These are phyloP conservation scores for Atkinsonella hypoxylon DNA, from an alignment of 2,329 filamentous ascomycete species.

Conservation along the genomic window DNA sequence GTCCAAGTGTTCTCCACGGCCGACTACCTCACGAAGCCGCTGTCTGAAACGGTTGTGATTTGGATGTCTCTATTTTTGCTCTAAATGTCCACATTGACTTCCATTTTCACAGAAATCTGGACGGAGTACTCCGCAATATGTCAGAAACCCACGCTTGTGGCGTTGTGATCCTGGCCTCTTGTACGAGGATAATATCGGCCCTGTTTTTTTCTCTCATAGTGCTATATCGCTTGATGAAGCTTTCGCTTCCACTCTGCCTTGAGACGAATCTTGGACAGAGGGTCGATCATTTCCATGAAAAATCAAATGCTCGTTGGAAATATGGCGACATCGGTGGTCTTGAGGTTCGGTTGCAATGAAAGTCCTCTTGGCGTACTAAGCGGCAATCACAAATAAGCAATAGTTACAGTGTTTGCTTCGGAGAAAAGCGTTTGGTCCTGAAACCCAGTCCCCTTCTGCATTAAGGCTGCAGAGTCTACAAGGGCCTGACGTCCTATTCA, in stretches of 20 bases:
- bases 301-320: no score
- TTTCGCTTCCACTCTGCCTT: background rate
- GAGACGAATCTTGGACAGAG: background rate
- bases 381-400: no score
- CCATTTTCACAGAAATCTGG: background rate
- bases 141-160: background rate
- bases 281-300: background rate
- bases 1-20: no score
- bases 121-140: background rate
- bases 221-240: constrained; percentile 7
- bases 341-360: no score
- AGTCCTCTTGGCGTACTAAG: no score
- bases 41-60: no score
- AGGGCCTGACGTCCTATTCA: no score
- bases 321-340: no score
- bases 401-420: background rate
- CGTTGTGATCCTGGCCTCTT: background rate
- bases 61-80: no score
- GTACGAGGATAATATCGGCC: constrained; percentile 7
- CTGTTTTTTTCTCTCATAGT: constrained; percentile 3
- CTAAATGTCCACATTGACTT: no score
- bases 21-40: no score
- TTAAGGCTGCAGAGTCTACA: no score
- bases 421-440: background rate
- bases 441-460: background rate